Percentiles rank a stretch among this genome's conserved stretches.
Conservation (phyloP, 441 rosid species). For the Pelargonium hybrid region DNA sequence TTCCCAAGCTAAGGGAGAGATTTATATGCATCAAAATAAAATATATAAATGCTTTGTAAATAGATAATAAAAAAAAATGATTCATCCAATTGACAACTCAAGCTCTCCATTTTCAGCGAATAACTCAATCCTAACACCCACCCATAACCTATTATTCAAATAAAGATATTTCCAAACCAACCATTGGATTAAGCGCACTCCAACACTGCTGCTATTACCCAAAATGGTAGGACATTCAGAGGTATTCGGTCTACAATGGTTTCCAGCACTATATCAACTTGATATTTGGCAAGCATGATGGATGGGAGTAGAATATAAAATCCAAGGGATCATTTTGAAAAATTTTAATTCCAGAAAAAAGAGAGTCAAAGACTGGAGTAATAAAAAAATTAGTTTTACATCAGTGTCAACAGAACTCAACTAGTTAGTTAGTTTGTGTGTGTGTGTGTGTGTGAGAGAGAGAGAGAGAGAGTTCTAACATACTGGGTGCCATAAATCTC, state of each 20-base stretch:
- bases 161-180: background rate
- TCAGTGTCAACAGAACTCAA: background rate
- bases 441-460: slow-evolving; percentile 5
- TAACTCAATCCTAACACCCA: background rate
- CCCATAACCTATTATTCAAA: background rate
- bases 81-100: background rate
- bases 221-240: background rate
- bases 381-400: background rate
- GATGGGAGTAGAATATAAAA: background rate
- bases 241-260: background rate
- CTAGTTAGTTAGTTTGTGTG: background rate
- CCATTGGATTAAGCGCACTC: background rate
- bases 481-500: slow-evolving; percentile 60
- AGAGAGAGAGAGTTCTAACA: slow-evolving; percentile 17
- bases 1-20: background rate
- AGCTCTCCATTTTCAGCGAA: background rate
- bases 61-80: background rate
- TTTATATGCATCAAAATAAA: background rate
- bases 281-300: background rate
- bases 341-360: background rate
- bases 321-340: background rate
- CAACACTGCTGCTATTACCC: background rate
- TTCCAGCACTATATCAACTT: background rate
- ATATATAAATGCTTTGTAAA: background rate
- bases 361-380: background rate